Conservation (phyloP, 129 eudicot species). For the Flaveria bidentis region DNA sequence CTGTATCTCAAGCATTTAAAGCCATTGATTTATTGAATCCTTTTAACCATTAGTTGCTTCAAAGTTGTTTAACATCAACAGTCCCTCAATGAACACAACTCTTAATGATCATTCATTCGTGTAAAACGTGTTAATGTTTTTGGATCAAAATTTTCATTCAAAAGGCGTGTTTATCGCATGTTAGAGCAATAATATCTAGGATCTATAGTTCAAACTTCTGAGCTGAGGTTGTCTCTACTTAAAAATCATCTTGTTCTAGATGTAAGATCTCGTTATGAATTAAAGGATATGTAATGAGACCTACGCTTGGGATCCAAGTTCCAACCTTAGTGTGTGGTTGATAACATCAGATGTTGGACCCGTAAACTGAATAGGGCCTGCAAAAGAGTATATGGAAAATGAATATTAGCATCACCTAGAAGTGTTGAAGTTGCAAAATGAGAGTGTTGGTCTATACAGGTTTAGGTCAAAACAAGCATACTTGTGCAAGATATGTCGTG, state of each 20-base stretch:
- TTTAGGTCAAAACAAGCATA: background rate
- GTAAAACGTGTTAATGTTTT: background rate
- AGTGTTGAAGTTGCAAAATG: no score
- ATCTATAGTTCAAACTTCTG: constrained; percentile 10
- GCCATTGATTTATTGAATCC: background rate
- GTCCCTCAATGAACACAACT: background rate
- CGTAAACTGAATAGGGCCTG: constrained; percentile 82
- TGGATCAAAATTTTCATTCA: constrained; percentile 3
- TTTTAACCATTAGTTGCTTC: background rate
- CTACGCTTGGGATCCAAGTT: constrained; percentile 74
- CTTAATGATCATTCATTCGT: background rate
- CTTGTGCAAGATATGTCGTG: background rate
- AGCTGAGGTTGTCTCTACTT: background rate
- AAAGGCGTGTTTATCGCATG: background rate
- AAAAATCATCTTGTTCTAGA: background rate
- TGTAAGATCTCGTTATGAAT: constrained; percentile 8
- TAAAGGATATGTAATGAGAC: background rate
- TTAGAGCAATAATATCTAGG: background rate
- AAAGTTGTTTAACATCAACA: background rate
- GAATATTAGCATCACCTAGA: background rate
- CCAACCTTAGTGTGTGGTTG: constrained; percentile 73
- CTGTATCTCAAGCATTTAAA: background rate
- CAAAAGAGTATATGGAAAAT: background rate
- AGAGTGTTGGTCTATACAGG: background rate
- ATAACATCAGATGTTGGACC: constrained; percentile 56